phyloP scores from a whole-genome alignment of 1,284 basidiomycete genomes.

The Dichomitus squalens region DNA sequence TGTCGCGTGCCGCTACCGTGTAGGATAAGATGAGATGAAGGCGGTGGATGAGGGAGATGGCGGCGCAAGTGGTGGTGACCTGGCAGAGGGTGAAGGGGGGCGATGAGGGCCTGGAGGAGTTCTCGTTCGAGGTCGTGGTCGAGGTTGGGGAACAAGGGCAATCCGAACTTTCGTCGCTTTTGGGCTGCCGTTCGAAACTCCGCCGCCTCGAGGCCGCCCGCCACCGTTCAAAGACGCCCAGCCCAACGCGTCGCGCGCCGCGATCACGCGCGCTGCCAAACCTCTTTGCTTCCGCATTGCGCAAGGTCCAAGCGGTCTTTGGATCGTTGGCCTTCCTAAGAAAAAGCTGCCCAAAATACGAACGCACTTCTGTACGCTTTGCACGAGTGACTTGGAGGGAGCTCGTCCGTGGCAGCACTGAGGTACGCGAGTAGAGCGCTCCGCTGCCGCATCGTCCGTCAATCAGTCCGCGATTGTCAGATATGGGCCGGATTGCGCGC shows the following conservation, averaged over 20 bases:
- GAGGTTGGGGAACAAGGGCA: conserved; percentile 13
- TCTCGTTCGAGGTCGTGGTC: conserved; percentile 19
- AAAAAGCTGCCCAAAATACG: too few relatives aligned
- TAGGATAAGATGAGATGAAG: neutral
- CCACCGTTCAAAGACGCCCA: neutral
- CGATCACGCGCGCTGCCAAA: neutral
- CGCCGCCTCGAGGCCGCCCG: conserved; percentile 14
- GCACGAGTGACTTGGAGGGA: neutral
- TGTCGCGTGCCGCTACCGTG: conserved; percentile 3
- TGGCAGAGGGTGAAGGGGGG: neutral
- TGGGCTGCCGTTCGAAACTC: conserved; percentile 19
- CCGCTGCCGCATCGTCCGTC: neutral
- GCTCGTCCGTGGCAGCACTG: neutral
- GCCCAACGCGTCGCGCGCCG: neutral
- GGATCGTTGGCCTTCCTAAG: neutral
- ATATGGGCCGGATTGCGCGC: neutral
- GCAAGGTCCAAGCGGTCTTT: neutral
- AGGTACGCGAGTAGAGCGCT: neutral
- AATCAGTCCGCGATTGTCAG: neutral
- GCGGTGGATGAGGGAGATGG: conserved; percentile 3
- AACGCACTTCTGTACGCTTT: neutral
- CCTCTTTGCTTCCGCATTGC: neutral
- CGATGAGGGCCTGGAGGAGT: neutral
- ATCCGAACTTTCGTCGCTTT: conserved; percentile 19
- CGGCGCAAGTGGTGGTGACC: neutral